Base-by-base conservation (phyloP, 768 basidiomycete species). In the Boletus insuetus region DNA sequence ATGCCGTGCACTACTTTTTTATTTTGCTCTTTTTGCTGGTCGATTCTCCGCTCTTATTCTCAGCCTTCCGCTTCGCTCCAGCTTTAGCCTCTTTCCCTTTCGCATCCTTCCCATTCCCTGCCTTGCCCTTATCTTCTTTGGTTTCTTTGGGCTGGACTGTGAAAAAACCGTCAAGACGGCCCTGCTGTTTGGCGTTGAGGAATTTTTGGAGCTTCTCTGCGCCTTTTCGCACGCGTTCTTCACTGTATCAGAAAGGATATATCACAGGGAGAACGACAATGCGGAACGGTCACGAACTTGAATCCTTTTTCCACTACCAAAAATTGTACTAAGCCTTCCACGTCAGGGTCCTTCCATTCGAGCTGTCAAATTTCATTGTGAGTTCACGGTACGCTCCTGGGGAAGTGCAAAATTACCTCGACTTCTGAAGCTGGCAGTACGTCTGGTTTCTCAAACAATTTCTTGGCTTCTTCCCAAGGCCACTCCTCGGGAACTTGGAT, bases 381-480 rank as follows among this genome's bases (percentile, higher is more conserved):
- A 63, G 44, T 19, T 52, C 9, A 16, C 34, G 38, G 6, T n/a
- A 46, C 16, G 11, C 13, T 13, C 29, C 11, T 29, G 0, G 16
- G 13, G 11, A 41, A n/a, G 8, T 39, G 19, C 19, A 32, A 16
- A 64, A 74, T 39, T 58, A 96, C 94, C 75, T 97, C 90, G 24
- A 98, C 69, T 62, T 98, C 80, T 45, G 87, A 85, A 3, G 93
- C 88, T 24, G 93, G 89, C 9, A 84, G 75, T 20, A 99, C 96
- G 56, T 97, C 93, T 3, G 97, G 97, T 48, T 87, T 83, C 72
- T 87, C 73, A 65, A 99, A 99, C 24, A 99, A 66, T 68, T 86
- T 81, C 73, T 94, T 94, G 37, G 97, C 97, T 58, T 94, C 88
- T 69, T 95, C 85, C 91, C 92, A 98, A 46, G 92, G 92, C 96